A percentile compares a stretch with the other conserved stretches of the same genome.
These are phyloP conservation scores for Tricholoma sp. DNA, from an alignment of 768 basidiomycete species.

Conservation along the genomic window DNA sequence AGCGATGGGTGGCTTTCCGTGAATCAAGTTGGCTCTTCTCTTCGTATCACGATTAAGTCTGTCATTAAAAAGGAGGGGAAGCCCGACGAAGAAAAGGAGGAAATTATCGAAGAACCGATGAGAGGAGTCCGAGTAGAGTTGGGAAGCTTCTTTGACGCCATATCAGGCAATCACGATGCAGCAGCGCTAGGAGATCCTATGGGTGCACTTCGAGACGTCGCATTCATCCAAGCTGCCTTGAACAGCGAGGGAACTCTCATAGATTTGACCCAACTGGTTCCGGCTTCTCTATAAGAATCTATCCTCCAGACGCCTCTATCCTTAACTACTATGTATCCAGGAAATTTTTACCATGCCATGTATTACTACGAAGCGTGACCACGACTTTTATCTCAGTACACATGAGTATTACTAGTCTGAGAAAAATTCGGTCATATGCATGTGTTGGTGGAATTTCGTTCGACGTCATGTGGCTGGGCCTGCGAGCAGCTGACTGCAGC, in stretches of 20 bases:
- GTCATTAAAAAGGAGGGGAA: conserved; percentile 30
- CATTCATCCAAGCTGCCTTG: conserved; percentile 74
- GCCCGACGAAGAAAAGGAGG: conserved; percentile 40
- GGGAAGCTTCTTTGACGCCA: conserved; percentile 52
- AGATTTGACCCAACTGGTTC: conserved; percentile 42
- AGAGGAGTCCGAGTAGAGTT: conserved; percentile 57
- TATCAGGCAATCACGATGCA: conserved; percentile 45
- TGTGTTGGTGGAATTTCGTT: too few species aligned
- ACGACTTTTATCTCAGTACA: too few species aligned
- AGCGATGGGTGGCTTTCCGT: conserved; percentile 56
- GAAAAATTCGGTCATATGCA: too few species aligned
- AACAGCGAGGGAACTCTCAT: conserved; percentile 58
- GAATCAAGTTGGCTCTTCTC: conserved; percentile 23
- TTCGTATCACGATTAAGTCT: conserved; percentile 37
- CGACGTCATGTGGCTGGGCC: too few species aligned
- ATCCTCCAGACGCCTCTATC: too few species aligned
- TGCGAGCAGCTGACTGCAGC: too few species aligned
- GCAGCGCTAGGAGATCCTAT: conserved; percentile 50
- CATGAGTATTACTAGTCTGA: too few species aligned
- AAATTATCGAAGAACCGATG: conserved; percentile 42
- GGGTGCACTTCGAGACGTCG: conserved; percentile 68
- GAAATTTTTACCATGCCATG: too few species aligned
- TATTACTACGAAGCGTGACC: too few species aligned
- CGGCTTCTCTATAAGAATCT: conserved; percentile 3
- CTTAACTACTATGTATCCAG: too few species aligned